Percentiles rank a stretch among this genome's conserved stretches.
Evolutionary conservation across 768 basidiomycete genomes (phyloP).

Genomic region (Crepidotus variabilis): DNA sequence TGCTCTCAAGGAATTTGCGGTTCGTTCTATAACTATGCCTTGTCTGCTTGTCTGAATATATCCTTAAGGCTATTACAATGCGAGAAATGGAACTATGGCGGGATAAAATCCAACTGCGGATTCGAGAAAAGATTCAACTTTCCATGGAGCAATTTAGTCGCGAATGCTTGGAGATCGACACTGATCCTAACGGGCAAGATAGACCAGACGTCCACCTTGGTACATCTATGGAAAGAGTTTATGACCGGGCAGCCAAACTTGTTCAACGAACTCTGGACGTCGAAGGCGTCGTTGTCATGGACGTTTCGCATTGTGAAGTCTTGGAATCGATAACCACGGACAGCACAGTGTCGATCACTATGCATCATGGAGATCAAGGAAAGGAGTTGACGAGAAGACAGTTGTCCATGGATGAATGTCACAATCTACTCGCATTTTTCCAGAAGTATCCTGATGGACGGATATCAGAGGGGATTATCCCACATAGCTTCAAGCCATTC

Average conservation of each 20-base stretch:
- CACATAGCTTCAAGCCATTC: constrained; percentile 77
- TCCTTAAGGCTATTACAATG: constrained; percentile 71
- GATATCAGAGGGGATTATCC: constrained; percentile 84
- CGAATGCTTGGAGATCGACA: constrained; percentile 90
- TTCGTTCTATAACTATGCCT: constrained; percentile 19
- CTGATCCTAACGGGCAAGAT: constrained; percentile 35
- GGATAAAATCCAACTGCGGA: constrained; percentile 90
- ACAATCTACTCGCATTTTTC: constrained; percentile 74
- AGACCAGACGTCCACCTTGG: constrained; percentile 33
- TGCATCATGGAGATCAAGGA: constrained; percentile 65
- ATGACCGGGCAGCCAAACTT: constrained; percentile 85
- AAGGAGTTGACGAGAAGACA: constrained; percentile 48
- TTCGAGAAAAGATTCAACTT: constrained; percentile 87
- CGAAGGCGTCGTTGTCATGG: constrained; percentile 89
- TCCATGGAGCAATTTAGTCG: constrained; percentile 97
- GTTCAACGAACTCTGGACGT: constrained; percentile 89
- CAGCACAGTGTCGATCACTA: constrained; percentile 60
- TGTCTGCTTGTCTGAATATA: constrained; percentile 17
- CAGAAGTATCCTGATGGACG: constrained; percentile 78
- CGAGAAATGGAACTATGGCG: constrained; percentile 95
- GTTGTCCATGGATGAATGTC: constrained; percentile 69
- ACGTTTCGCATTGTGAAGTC: constrained; percentile 88
- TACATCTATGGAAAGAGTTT: constrained; percentile 80
- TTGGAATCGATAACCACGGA: constrained; percentile 65
- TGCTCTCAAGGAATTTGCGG: constrained; percentile 91